A percentile compares a stretch with the other conserved stretches of the same genome.
Evolutionary conservation across 306 rosid species (phyloP).

Genomic region (Benincasa hispida): DNA sequence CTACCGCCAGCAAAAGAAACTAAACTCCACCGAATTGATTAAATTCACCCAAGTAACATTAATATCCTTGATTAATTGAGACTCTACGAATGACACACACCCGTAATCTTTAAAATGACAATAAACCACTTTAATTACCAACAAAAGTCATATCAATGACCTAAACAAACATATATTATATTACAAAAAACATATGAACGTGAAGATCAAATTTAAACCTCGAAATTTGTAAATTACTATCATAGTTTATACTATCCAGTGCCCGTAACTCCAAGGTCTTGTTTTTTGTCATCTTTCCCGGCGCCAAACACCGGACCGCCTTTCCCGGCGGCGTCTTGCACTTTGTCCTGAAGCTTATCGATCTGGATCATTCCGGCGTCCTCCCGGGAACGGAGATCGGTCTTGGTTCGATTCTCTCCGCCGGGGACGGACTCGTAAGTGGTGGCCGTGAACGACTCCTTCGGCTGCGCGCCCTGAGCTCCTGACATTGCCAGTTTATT

Average conservation of each 20-base stretch:
- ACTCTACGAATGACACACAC: no score
- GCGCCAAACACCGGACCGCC: conserved; percentile 81
- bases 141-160: no score
- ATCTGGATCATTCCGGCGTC: conserved; percentile 68
- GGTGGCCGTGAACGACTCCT: conserved; percentile 49
- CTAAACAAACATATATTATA: no score
- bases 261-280: conserved; percentile 67
- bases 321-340: conserved; percentile 42
- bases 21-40: no score
- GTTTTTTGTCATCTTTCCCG: conserved; percentile 38
- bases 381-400: conserved; percentile 32
- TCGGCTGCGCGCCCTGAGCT: conserved; percentile 74
- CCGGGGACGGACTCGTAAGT: conserved; percentile 48
- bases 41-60: no score
- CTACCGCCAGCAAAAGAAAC: no score
- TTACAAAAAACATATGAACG: no score
- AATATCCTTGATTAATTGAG: no score
- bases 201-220: no score
- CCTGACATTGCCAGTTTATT: conserved; percentile 31
- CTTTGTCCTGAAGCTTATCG: conserved; percentile 64
- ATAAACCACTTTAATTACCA: no score
- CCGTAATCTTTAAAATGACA: no score
- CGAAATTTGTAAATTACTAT: no score
- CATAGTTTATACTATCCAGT: conserved; percentile 19
- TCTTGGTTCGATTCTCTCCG: conserved; percentile 55